These are phyloP conservation scores for Malassezia slooffiae DNA, from an alignment of 1,284 basidiomycete genomes.

Conservation along the genomic window DNA sequence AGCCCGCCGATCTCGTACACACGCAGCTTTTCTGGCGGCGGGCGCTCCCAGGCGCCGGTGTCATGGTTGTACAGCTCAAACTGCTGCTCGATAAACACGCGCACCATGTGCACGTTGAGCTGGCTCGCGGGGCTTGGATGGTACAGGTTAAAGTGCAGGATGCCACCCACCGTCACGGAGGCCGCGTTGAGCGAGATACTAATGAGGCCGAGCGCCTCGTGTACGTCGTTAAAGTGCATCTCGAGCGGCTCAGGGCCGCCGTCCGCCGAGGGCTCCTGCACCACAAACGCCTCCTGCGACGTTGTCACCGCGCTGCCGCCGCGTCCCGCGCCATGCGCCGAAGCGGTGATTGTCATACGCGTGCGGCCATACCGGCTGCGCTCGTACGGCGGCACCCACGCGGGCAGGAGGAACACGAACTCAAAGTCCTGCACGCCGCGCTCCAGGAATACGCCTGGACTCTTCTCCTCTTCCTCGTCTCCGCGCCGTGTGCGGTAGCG, in stretches of 20 bases:
- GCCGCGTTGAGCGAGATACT: conserved; percentile 34
- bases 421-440: conserved; percentile 43
- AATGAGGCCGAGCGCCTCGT: conserved; percentile 39
- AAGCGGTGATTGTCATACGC: conserved; percentile 38
- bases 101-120: conserved; percentile 36
- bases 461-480: no score
- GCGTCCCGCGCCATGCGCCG: conserved; percentile 36
- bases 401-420: conserved; percentile 43
- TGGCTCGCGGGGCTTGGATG: conserved; percentile 40
- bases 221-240: conserved; percentile 39
- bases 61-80: conserved; percentile 38
- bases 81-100: conserved; percentile 42
- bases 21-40: conserved; percentile 38
- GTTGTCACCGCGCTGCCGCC: conserved; percentile 27
- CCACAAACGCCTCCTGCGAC: conserved; percentile 39
- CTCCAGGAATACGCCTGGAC: conserved; percentile 29
- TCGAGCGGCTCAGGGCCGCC: conserved; percentile 40
- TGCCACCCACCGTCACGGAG: conserved; percentile 42
- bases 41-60: conserved; percentile 31
- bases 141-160: conserved; percentile 26
- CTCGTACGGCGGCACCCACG: conserved; percentile 38
- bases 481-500: neutral
- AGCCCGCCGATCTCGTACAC: conserved; percentile 42
- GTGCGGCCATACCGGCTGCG: conserved; percentile 38
- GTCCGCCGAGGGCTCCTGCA: conserved; percentile 35